Evolutionary conservation across 2,329 filamentous ascomycete species (phyloP).

Genomic region (Diaporthe sp.): DNA sequence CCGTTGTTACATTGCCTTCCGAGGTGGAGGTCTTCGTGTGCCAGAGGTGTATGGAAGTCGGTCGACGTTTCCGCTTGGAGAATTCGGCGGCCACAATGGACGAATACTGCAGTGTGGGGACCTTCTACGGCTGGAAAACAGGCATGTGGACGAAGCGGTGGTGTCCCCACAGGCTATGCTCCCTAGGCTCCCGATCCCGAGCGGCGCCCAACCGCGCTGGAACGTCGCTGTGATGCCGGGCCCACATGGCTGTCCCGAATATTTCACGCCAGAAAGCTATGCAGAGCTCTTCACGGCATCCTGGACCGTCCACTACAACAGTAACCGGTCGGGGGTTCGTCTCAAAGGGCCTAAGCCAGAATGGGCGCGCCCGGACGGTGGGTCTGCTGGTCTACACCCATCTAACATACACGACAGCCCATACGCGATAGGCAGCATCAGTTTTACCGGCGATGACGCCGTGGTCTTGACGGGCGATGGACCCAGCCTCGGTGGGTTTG

Average conservation of each 20-base stretch:
- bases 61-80: not conserved
- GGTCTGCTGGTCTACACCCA: not conserved
- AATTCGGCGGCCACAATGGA: not conserved
- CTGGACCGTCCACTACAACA: not conserved
- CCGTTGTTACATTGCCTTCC: not conserved
- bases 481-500: not conserved
- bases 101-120: not conserved
- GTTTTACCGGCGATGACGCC: not conserved
- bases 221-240: not conserved
- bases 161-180: not conserved
- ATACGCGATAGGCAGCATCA: not conserved
- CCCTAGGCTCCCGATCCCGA: not conserved
- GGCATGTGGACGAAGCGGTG: not conserved
- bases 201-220: not conserved
- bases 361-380: not conserved
- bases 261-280: not conserved
- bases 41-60: not conserved
- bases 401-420: not conserved
- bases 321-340: not conserved
- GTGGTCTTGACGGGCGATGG: not conserved
- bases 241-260: not conserved
- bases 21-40: not conserved
- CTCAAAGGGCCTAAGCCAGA: not conserved
- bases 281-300: not conserved
- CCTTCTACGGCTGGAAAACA: not conserved